These are phyloP conservation scores for Plectosphaerella cucumerina DNA, from an alignment of 2,329 filamentous ascomycete genomes.

Conservation along the genomic window DNA sequence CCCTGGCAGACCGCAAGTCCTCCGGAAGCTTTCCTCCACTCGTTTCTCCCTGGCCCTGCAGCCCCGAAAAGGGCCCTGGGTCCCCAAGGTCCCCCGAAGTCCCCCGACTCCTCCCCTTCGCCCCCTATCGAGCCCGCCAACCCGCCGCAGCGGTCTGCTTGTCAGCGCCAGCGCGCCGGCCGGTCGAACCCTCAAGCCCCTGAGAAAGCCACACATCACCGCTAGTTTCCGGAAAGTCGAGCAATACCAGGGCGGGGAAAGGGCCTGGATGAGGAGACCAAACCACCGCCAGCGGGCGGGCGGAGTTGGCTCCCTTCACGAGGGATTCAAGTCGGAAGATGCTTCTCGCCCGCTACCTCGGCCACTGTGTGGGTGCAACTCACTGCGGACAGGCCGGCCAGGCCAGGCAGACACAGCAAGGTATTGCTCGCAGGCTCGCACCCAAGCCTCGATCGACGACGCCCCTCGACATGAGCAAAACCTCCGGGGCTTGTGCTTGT, in stretches of 20 bases:
- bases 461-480: neutral
- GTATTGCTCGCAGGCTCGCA: neutral
- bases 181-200: neutral
- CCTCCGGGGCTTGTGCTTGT: neutral
- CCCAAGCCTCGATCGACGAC: neutral
- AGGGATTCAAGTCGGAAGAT: no score
- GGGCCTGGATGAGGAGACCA: neutral
- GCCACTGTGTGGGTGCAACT: neutral
- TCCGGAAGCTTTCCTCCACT: slow-evolving; percentile 8
- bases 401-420: neutral
- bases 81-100: no score
- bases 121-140: no score
- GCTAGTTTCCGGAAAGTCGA: neutral
- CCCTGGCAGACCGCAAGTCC: slow-evolving; percentile 11
- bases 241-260: neutral
- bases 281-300: no score
- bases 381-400: no score
- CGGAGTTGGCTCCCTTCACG: no score
- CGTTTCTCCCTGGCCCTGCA: neutral
- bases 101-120: no score
- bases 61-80: neutral
- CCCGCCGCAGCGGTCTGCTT: neutral
- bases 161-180: neutral
- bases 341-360: neutral
- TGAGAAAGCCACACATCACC: neutral